Evolutionary conservation across 2,329 filamentous ascomycete species (phyloP).

Genomic region (Pseudogymnoascus sp.): DNA sequence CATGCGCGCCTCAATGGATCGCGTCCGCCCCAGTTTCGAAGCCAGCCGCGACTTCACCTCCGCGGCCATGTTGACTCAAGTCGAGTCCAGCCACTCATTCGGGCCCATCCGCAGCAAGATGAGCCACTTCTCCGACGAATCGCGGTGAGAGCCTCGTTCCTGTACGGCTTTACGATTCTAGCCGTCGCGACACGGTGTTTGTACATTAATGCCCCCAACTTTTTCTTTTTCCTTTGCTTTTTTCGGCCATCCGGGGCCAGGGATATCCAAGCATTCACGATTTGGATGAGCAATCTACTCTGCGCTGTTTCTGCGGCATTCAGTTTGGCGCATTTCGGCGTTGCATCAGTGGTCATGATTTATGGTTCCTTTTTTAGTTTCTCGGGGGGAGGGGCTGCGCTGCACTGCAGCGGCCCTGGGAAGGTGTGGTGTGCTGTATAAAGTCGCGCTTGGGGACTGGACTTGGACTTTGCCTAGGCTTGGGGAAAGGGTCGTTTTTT

Average conservation of each 20-base stretch:
- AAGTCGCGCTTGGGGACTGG: background rate
- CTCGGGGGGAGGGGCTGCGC: background rate
- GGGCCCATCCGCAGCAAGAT: constrained; percentile 22
- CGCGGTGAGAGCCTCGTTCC: background rate
- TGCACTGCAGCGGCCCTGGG: background rate
- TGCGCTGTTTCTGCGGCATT: constrained; percentile 20
- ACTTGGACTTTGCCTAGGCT: background rate
- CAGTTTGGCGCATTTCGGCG: constrained; percentile 24
- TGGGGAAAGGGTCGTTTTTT: background rate
- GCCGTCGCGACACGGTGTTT: constrained; percentile 16
- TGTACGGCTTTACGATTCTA: background rate
- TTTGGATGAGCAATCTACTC: constrained; percentile 44
- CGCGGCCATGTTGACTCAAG: constrained; percentile 72
- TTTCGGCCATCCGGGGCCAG: constrained; percentile 33
- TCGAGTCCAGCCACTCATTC: constrained; percentile 61
- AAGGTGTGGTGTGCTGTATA: background rate
- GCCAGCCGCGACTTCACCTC: constrained; percentile 85
- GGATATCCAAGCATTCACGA: constrained; percentile 35
- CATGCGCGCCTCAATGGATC: constrained; percentile 79
- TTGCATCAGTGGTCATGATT: constrained; percentile 19
- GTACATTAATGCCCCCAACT: constrained; percentile 23
- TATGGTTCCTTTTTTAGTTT: constrained; percentile 2
- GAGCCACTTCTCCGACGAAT: constrained; percentile 3
- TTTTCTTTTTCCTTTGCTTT: constrained; percentile 25
- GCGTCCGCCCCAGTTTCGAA: constrained; percentile 75